Base-by-base conservation (phyloP, 148 eudicot species). In the Linanthus parryae region DNA sequence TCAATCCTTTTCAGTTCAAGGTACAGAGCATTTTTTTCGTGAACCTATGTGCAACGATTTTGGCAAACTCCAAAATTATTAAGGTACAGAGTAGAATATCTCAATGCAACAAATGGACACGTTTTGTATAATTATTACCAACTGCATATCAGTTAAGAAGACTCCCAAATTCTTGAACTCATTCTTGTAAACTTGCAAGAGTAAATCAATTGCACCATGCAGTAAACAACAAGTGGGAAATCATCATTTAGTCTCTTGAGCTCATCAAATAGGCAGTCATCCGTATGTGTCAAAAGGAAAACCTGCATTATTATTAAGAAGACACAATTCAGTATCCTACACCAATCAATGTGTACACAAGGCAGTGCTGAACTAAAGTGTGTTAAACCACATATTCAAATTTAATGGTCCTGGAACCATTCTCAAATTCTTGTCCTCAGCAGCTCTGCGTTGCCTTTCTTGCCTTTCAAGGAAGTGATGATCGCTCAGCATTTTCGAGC, bases 101-200 rank as follows among this genome's bases (percentile, higher is more conserved):
- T n/a, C n/a, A n/a, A n/a, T n/a, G n/a, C n/a, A n/a, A n/a, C n/a
- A n/a, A n/a, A n/a, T n/a, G n/a, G n/a, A n/a, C n/a, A n/a, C n/a
- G n/a, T n/a, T n/a, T n/a, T n/a, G n/a, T n/a, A n/a, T n/a, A n/a
- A n/a, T n/a, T n/a, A n/a, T 19, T 66, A 74, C 84, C 67, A 52
- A 25, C 16, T 74, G 62, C 44, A 47, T 38, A 15, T 78, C 74
- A 13, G 74, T 72, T 5, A 79, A 28, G 17, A 67, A 71, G 2
- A 80, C 84, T 33, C 80, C 77, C n/a, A 79, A 19, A 13, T 58
- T 61, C 16, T 69, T 65, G 42, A 72, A 74, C 28, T 79, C 70
- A 14, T 23, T 27, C 31, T 52, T 79, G 51, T 75, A 79, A 0
- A 74, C 73, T 46, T 63, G 62, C 57, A 72, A 54, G 0, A 75